Evolutionary conservation across 768 basidiomycete genomes (phyloP).

Genomic region (Boletus barrowsii): DNA sequence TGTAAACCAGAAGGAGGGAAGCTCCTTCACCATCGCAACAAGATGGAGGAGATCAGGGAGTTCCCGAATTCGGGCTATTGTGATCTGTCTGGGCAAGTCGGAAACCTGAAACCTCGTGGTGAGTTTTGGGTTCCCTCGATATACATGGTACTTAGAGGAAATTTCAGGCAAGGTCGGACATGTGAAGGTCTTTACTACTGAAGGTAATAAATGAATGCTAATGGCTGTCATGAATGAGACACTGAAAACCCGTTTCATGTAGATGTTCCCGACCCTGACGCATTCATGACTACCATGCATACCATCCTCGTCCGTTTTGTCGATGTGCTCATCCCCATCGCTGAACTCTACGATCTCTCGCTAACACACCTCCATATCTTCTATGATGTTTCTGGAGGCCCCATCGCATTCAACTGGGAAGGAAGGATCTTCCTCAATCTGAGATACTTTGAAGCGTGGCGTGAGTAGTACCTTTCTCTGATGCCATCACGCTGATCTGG

Average conservation of each 20-base stretch:
- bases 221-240: background rate
- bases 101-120: background rate
- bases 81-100: background rate
- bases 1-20: background rate
- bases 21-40: background rate
- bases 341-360: constrained; percentile 66
- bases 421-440: constrained; percentile 85
- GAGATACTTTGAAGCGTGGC: constrained; percentile 80
- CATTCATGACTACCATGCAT: constrained; percentile 46
- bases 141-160: background rate
- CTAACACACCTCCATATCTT: constrained; percentile 75
- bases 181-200: background rate
- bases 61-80: background rate
- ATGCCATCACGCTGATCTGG: background rate
- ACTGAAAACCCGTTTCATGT: background rate
- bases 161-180: background rate
- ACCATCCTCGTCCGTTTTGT: constrained; percentile 66
- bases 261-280: constrained; percentile 22
- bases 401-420: constrained; percentile 89
- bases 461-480: constrained; percentile 42
- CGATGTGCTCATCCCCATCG: constrained; percentile 60
- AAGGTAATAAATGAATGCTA: background rate
- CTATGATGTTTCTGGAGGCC: constrained; percentile 68
- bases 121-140: background rate
- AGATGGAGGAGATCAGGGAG: background rate